phyloP scores from a whole-genome alignment of 352 stramenopile genomes.

The Phytopythium oedochilum region DNA sequence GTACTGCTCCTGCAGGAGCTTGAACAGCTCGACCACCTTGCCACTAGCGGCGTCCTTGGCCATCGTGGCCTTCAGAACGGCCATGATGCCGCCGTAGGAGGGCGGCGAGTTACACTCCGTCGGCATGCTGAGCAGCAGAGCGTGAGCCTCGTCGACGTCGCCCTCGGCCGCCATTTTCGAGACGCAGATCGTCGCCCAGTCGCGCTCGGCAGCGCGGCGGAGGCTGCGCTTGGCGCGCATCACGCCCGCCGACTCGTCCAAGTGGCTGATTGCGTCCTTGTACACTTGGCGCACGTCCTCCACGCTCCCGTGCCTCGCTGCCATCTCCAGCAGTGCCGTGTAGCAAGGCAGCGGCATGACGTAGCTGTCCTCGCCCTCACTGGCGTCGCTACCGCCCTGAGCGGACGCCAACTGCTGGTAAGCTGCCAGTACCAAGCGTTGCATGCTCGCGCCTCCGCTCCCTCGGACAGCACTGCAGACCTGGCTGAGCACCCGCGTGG shows the following conservation, averaged over 20 bases:
- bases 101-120: not conserved
- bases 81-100: not conserved
- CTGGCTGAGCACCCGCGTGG: slow-evolving; percentile 27
- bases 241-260: not conserved
- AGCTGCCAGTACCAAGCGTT: slow-evolving; percentile 11
- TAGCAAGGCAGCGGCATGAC: slow-evolving; percentile 33
- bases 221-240: not conserved
- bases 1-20: not conserved
- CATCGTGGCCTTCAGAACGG: not conserved
- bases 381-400: not conserved
- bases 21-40: not conserved
- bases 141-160: not conserved
- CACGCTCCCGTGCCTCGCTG: slow-evolving; percentile 19
- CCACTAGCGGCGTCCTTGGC: not conserved
- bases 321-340: slow-evolving; percentile 29
- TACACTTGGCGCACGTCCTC: slow-evolving; percentile 35
- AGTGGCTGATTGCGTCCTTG: slow-evolving; percentile 22
- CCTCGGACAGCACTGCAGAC: slow-evolving; percentile 8
- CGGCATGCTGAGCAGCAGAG: not conserved
- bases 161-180: slow-evolving; percentile 9
- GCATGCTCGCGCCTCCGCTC: not conserved
- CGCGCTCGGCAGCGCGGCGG: not conserved
- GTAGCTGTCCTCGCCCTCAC: slow-evolving; percentile 25
- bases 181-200: not conserved
- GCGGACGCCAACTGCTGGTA: slow-evolving; percentile 15